phyloP scores from a whole-genome alignment of 768 basidiomycete genomes.

The Hemileccinum impolitum region DNA sequence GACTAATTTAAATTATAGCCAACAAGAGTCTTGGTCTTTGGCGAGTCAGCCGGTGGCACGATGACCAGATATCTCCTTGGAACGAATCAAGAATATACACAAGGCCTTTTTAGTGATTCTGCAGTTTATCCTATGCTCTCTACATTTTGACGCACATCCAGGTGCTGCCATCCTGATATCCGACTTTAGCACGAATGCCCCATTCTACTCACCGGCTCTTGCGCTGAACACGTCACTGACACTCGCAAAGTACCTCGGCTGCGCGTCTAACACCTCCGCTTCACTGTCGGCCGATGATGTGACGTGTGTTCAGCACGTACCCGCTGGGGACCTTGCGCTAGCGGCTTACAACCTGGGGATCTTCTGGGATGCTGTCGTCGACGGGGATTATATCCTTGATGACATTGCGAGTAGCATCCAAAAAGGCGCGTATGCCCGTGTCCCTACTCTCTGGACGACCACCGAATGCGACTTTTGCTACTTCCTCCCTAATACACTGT shows the following conservation, averaged over 20 bases:
- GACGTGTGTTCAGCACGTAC: slow-evolving; percentile 5
- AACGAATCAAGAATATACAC: slow-evolving; percentile 16
- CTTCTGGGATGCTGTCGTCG: slow-evolving; percentile 11
- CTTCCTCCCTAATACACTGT: slow-evolving; percentile 17
- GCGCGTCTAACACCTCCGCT: slow-evolving; percentile 13
- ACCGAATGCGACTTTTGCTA: slow-evolving; percentile 17
- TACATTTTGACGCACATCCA: neutral
- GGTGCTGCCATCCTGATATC: slow-evolving; percentile 15
- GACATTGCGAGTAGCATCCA: slow-evolving; percentile 14
- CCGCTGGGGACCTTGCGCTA: slow-evolving; percentile 5
- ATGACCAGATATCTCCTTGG: slow-evolving; percentile 16
- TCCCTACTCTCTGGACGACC: slow-evolving; percentile 17
- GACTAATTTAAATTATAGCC: slow-evolving; percentile 1
- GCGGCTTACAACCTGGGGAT: slow-evolving; percentile 8
- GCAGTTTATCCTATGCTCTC: neutral
- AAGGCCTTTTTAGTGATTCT: slow-evolving; percentile 17
- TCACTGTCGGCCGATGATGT: neutral
- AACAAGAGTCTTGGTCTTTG: slow-evolving; percentile 17
- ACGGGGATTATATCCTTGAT: slow-evolving; percentile 17
- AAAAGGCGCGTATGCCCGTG: slow-evolving; percentile 11
- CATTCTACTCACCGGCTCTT: slow-evolving; percentile 14
- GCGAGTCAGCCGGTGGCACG: slow-evolving; percentile 20
- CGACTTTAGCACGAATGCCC: slow-evolving; percentile 11
- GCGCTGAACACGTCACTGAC: slow-evolving; percentile 12
- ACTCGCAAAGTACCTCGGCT: slow-evolving; percentile 16